Base-by-base conservation (phyloP, 805 yeast genomes). In the Yarrowia sp. region DNA sequence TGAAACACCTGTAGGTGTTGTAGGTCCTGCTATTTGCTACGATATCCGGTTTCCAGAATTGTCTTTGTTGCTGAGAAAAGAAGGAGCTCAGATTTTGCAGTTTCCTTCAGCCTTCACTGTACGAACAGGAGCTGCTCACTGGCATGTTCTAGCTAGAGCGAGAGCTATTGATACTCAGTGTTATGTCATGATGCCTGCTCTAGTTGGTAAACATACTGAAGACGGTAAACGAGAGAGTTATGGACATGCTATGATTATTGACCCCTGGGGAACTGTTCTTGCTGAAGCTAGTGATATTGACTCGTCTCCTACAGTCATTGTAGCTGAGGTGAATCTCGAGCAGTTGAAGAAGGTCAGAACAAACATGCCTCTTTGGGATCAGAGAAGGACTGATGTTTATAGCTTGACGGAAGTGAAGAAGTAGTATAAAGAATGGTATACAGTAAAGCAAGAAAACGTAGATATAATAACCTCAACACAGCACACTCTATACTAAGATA, bases 91-190 rank as follows among this genome's bases (percentile, higher is more conserved):
- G 66, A 78, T 93, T 22, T 70, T 93, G 43, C 83, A 93, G 2
- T 93, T 79, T 70, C 98, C 99, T 0, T 87, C 96, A 31, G 98
- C 98, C 0, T 95, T 96, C 80, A 95, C 97, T 0, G 83, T 89
- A 73, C 86, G 86, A 68, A 93, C 98, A 0, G 99, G 99, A 0
- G 85, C 85, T 61, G 90, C 93, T 1, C 99, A 93, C 72, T 93
- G 98, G 96, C 85, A 85, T 63, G 74, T 84, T 1, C 78, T 93
- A 61, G 97, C 90, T 1, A 80, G 85, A 32, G 88, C 96, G 0
- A 79, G 98, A 55, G 98, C 98, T 4, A 82, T 93, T 11, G 97
- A 92, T 72, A 83, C 93, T 1, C 98, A 95, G 75, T 80, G 88
- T 66, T 95, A 83, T 74, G 96, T 92, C 6, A 78, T 93, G 4